Evolutionary conservation across 139 green algal species (phyloP).

Genomic region (Auxenochlorella pyrenoidosa): DNA sequence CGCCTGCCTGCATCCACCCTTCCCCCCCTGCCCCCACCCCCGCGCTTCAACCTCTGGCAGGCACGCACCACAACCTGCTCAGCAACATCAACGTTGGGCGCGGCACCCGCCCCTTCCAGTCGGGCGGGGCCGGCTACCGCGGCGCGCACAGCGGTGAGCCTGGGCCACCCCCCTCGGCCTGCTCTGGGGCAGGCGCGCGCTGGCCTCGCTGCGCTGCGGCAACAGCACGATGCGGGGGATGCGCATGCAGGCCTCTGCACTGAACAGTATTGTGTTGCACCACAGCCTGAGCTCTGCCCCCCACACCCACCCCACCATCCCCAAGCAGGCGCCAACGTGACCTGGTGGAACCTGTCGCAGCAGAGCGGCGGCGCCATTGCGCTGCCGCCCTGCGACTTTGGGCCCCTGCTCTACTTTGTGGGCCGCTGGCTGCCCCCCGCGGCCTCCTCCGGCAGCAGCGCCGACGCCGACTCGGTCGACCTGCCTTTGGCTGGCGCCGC

Average conservation of each 20-base stretch:
- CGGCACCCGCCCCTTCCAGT: slow-evolving; percentile 18
- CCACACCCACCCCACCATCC: neutral
- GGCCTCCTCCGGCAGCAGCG: neutral
- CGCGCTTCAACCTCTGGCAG: neutral
- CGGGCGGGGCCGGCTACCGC: neutral
- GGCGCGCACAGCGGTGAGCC: slow-evolving; percentile 21
- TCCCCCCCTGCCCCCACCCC: too few relatives aligned
- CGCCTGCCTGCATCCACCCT: too few relatives aligned
- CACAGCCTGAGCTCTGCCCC: neutral
- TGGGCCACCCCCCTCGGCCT: neutral
- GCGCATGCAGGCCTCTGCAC: too few relatives aligned
- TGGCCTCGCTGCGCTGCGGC: neutral
- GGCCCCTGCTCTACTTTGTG: slow-evolving; percentile 5
- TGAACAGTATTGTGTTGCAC: too few relatives aligned
- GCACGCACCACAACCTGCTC: slow-evolving; percentile 30
- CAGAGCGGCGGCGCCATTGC: neutral
- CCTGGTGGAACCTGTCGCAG: slow-evolving; percentile 14
- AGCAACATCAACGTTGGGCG: slow-evolving; percentile 2
- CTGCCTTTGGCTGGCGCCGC: neutral
- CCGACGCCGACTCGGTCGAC: neutral
- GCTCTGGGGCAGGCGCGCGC: neutral
- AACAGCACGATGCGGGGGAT: neutral
- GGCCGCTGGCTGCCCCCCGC: neutral
- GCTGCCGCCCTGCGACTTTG: slow-evolving; percentile 20
- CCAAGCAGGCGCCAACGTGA: slow-evolving; percentile 1